Base-by-base conservation (phyloP, 805 yeast genomes). In the Wickerhamomyces bovis region DNA sequence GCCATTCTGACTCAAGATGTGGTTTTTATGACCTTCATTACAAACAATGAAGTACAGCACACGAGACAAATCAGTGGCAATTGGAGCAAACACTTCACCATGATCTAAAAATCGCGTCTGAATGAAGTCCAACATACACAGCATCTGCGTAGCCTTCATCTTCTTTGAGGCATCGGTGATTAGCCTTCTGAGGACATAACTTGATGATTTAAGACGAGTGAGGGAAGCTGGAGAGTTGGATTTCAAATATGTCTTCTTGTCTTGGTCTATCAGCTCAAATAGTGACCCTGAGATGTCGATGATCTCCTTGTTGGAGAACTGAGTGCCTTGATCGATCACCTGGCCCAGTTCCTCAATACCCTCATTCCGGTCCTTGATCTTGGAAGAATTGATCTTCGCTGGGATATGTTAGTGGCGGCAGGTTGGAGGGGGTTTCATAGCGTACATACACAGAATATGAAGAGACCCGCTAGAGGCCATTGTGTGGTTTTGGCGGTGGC, bases 311-410 rank as follows among this genome's bases (percentile, higher is more conserved):
- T 43, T 41, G 44, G 55, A 20, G 63, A 64, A 22, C 45, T 40
- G 46, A 53, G 55, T 49, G 50, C 57, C 45, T 52, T 53, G 25
- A n/a, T 46, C 39, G 1, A 53, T 46, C 5, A 52, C 60, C 43
- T 58, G 64, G 11, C 70, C 70, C 23, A 78, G 53, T 23, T 60
- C 65, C 19, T 60, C 59, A 9, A 82, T 55, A 0, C 77, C 84
- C 42, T 74, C 78, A 51, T 68, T 77, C 35, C 87, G 64, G 13
- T 80, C 85, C 50, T 73, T 75, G 28, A 78, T 64, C 54, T 75
- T 81, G 3, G 71, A 49, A 1, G 87, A 81, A 21, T 65, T 65
- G 36, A 81, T 63, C 26, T 48, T 52, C 4, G 53, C 61, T 57
- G 38, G 26, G 3, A 16, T 38, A 18, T 39, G 53, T 52, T 48